A percentile compares a stretch with the other conserved stretches of the same genome.
These are phyloP conservation scores for Podaxis mareebaensis DNA, from an alignment of 768 basidiomycete genomes.

Conservation along the genomic window DNA sequence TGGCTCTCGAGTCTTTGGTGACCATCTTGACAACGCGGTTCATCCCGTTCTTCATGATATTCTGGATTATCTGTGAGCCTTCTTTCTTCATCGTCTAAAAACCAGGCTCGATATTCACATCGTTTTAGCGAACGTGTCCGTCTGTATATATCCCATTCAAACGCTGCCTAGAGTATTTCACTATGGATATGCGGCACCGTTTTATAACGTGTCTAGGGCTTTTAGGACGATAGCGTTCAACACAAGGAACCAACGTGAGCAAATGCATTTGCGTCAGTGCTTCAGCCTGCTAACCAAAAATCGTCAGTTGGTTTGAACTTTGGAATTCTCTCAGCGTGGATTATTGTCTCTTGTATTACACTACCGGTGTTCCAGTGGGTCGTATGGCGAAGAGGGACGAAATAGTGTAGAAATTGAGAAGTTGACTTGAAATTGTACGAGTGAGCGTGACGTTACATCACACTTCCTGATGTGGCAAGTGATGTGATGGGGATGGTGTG, in stretches of 20 bases:
- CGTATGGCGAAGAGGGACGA: not conserved
- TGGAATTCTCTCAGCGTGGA: slow-evolving; percentile 57
- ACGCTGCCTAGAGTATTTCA: slow-evolving; percentile 57
- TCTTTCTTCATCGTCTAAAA: not conserved
- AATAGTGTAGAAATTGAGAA: not conserved
- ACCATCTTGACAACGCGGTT: slow-evolving; percentile 58
- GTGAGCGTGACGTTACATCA: slow-evolving; percentile 5
- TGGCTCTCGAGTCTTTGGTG: slow-evolving; percentile 63
- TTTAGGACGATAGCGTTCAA: slow-evolving; percentile 65
- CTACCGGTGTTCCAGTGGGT: slow-evolving; percentile 47
- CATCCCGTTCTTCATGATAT: slow-evolving; percentile 63
- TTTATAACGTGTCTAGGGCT: slow-evolving; percentile 67
- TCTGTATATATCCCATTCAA: slow-evolving; percentile 58
- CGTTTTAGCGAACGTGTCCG: slow-evolving; percentile 57
- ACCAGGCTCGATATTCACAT: not conserved
- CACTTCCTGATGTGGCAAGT: not conserved
- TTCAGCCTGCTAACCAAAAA: not conserved
- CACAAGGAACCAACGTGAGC: slow-evolving; percentile 60
- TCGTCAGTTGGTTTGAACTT: slow-evolving; percentile 57
- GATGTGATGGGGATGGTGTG: not conserved
- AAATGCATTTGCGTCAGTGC: not conserved
- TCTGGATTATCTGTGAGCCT: slow-evolving; percentile 65
- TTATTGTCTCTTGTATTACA: slow-evolving; percentile 48
- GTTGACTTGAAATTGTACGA: too few species aligned
- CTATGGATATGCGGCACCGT: slow-evolving; percentile 71